Percentiles rank a stretch among this genome's conserved stretches.
phyloP scores from a whole-genome alignment of 257 asterid genomes.

The Capsicum baccatum region DNA sequence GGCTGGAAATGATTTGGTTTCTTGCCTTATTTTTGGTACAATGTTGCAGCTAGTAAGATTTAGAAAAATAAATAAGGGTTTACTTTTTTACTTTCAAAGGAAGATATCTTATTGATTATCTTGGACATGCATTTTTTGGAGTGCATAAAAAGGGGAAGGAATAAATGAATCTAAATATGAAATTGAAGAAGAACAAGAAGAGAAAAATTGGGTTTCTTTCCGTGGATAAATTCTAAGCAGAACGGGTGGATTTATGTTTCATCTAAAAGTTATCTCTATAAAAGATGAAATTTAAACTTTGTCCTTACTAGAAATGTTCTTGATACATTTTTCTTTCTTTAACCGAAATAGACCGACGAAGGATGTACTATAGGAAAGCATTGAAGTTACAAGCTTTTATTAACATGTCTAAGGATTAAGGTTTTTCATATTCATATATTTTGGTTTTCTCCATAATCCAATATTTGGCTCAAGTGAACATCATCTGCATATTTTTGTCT shows the following conservation, averaged over 20 bases:
- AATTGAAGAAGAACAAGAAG: constrained; percentile 52
- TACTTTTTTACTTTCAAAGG: no score
- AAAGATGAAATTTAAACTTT: neutral
- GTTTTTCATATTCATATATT: constrained; percentile 44
- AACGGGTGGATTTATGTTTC: constrained; percentile 56
- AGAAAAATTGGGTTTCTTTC: constrained; percentile 88
- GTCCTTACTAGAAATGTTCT: neutral
- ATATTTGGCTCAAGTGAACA: neutral
- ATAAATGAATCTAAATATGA: constrained; percentile 48
- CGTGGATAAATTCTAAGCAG: constrained; percentile 93
- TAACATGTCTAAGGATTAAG: constrained; percentile 94
- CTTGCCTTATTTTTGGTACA: constrained; percentile 96
- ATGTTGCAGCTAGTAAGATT: no score
- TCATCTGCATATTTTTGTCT: constrained; percentile 14
- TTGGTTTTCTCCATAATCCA: neutral
- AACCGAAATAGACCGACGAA: constrained; percentile 73
- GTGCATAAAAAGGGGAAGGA: constrained; percentile 63
- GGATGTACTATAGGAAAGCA: constrained; percentile 93
- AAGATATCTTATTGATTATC: no score
- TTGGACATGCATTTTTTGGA: constrained; percentile 45
- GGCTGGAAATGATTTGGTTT: constrained; percentile 97
- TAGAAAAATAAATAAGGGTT: no score
- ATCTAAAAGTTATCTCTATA: neutral
- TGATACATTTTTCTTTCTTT: constrained; percentile 29
- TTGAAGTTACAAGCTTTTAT: constrained; percentile 91